Percentiles rank a stretch among this genome's conserved stretches.
Evolutionary conservation across 371 early-diverging fungal species (phyloP).

Genomic region (Mucor saturninus): DNA sequence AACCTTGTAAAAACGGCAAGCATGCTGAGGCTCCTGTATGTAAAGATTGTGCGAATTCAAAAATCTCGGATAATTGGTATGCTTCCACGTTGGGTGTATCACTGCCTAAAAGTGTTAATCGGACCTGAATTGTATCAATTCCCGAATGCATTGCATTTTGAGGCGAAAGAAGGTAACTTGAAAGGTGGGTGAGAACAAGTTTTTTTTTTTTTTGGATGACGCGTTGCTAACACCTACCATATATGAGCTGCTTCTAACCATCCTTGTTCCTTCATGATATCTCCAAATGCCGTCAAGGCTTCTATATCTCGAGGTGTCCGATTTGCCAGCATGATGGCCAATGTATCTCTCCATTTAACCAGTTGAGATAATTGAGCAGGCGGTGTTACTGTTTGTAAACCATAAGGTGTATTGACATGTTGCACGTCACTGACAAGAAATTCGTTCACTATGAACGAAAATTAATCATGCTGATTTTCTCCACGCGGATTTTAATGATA

Average conservation of each 20-base stretch:
- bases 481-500: no score
- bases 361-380: conserved; percentile 42
- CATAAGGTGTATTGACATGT: conserved; percentile 37
- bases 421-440: conserved; percentile 33
- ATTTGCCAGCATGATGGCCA: conserved; percentile 84
- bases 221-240: conserved; percentile 60
- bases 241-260: conserved; percentile 81
- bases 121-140: conserved; percentile 58
- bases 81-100: conserved; percentile 53
- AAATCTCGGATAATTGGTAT: conserved; percentile 76
- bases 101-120: conserved; percentile 67
- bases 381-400: conserved; percentile 26
- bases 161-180: conserved; percentile 71
- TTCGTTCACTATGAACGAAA: conserved; percentile 30
- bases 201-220: not conserved
- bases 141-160: conserved; percentile 62
- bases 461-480: not conserved
- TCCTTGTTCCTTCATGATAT: conserved; percentile 66
- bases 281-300: conserved; percentile 80
- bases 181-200: conserved; percentile 6
- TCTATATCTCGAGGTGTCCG: conserved; percentile 76
- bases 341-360: conserved; percentile 69
- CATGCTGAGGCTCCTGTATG: conserved; percentile 48
- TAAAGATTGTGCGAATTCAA: conserved; percentile 74
- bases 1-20: conserved; percentile 88